phyloP scores from a whole-genome alignment of 2,329 filamentous ascomycete species.

The Paraconiothyrium sp. region DNA sequence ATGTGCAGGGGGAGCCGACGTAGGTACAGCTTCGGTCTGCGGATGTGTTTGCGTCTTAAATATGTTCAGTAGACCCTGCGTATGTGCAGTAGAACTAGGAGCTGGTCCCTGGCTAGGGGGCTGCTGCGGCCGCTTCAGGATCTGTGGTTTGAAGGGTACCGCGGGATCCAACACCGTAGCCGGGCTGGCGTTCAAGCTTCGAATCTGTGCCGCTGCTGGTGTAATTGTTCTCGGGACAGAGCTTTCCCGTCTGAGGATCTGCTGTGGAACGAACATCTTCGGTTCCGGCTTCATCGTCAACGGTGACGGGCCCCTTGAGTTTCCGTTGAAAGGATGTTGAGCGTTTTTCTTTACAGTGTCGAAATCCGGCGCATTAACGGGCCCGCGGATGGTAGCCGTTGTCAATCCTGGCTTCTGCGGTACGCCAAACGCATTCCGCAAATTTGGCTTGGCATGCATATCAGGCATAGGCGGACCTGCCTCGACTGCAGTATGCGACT shows the following conservation, averaged over 20 bases:
- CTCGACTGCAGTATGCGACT: conserved; percentile 13
- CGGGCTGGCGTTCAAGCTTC: conserved; percentile 20
- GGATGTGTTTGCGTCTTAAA: conserved; percentile 29
- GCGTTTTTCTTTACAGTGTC: conserved; percentile 48
- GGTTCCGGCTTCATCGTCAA: conserved; percentile 27
- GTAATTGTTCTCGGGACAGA: conserved; percentile 19
- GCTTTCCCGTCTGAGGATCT: conserved; percentile 36
- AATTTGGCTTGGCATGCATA: conserved; percentile 27
- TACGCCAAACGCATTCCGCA: conserved; percentile 31
- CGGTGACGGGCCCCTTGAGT: conserved; percentile 43
- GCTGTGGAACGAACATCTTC: conserved; percentile 38
- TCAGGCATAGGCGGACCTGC: conserved; percentile 32
- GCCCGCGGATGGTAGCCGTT: conserved; percentile 53
- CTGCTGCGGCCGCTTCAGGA: conserved; percentile 46
- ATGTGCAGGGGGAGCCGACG: conserved; percentile 25
- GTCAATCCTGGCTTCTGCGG: conserved; percentile 35
- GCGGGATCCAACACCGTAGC: conserved; percentile 24
- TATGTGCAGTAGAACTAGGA: conserved; percentile 27
- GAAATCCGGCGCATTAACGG: conserved; percentile 54
- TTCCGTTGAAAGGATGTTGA: conserved; percentile 30
- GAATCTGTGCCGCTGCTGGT: conserved; percentile 10
- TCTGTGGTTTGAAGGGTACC: conserved; percentile 46
- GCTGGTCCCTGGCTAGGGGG: conserved; percentile 12
- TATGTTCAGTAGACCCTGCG: conserved; percentile 32
- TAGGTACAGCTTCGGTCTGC: conserved; percentile 19